Percentiles rank a stretch among this genome's conserved stretches.
phyloP scores from a whole-genome alignment of 1,139 yeast species.

The Groenewaldozyma sp. region DNA sequence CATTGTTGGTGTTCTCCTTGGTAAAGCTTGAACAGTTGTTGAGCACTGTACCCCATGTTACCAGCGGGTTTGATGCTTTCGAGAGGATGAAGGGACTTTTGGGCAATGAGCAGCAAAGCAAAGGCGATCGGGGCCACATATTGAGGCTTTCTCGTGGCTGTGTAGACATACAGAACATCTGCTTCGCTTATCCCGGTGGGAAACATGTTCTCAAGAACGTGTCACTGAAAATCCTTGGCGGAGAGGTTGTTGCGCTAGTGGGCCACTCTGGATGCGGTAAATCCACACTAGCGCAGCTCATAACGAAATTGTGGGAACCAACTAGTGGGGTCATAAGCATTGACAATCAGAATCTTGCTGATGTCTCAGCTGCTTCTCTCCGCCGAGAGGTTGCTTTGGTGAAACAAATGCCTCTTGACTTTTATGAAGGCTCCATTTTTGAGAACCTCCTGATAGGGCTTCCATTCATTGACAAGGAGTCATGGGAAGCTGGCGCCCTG shows the following conservation, averaged over 20 bases:
- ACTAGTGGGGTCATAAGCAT: conserved; percentile 52
- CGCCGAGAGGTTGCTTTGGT: conserved; percentile 68
- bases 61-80: conserved; percentile 46
- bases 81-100: conserved; percentile 30
- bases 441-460: conserved; percentile 69
- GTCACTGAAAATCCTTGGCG: conserved; percentile 42
- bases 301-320: conserved; percentile 52
- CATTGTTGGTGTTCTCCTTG: conserved; percentile 65
- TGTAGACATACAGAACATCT: background rate
- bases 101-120: background rate
- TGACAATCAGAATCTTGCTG: conserved; percentile 51
- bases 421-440: conserved; percentile 65
- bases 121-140: background rate
- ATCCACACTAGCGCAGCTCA: conserved; percentile 63
- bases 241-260: conserved; percentile 71
- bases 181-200: conserved; percentile 10
- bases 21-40: conserved; percentile 52
- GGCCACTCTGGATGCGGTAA: conserved; percentile 93
- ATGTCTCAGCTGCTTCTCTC: conserved; percentile 51
- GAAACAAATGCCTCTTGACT: conserved; percentile 67
- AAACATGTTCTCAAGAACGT: conserved; percentile 33
- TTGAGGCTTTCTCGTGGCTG: background rate
- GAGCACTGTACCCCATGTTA: conserved; percentile 61
- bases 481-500: conserved; percentile 28
- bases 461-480: conserved; percentile 11